phyloP scores from a whole-genome alignment of 192 early-diverging fungal genomes.

The Mortierella antarctica region DNA sequence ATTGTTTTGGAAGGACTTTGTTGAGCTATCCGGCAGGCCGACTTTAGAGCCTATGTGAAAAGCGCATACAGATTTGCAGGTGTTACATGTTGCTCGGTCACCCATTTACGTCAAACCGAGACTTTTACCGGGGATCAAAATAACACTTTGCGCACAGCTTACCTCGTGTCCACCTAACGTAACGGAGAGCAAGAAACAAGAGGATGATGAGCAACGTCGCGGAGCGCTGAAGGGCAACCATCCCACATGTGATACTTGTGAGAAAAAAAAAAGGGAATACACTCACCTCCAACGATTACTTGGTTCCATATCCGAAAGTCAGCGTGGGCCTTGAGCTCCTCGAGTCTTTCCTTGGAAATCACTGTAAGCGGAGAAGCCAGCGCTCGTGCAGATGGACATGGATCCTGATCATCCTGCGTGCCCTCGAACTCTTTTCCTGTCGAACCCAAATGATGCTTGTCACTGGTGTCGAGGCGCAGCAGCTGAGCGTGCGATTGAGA shows the following conservation, averaged over 20 bases:
- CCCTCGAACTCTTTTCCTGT: neutral
- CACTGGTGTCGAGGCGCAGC: neutral
- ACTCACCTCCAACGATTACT: constrained; percentile 43
- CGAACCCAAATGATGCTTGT: neutral
- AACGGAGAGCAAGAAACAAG: neutral
- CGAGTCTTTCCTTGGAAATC: constrained; percentile 15
- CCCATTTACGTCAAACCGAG: too few species aligned
- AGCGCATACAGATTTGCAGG: neutral
- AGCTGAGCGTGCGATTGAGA: neutral
- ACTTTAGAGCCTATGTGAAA: constrained; percentile 16
- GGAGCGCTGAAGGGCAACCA: neutral
- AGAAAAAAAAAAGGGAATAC: neutral
- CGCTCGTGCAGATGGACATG: neutral
- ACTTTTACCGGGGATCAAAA: too few species aligned
- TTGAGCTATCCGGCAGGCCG: constrained; percentile 24
- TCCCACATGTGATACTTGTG: constrained; percentile 19
- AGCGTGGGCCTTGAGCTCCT: constrained; percentile 8
- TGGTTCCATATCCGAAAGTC: constrained; percentile 47
- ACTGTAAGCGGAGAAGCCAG: neutral
- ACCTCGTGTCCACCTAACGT: constrained; percentile 28
- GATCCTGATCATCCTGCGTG: too few species aligned
- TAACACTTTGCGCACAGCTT: neutral
- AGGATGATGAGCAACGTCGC: neutral
- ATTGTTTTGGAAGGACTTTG: constrained; percentile 20
- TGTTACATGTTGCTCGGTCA: neutral